Conservation (phyloP, 768 basidiomycete species). For the Tylopilus sp. region DNA sequence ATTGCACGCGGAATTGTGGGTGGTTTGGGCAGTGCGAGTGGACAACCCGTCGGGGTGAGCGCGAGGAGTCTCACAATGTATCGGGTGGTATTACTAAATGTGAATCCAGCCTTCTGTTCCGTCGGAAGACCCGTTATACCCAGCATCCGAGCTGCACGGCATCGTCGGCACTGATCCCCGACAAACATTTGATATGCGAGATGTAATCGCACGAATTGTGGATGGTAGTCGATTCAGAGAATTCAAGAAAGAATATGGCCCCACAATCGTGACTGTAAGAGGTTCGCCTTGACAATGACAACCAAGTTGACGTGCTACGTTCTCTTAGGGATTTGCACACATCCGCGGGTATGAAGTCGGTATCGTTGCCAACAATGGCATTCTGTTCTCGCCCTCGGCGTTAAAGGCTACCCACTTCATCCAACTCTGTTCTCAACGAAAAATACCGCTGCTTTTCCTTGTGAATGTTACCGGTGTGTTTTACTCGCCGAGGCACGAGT, state of each 20-base stretch:
- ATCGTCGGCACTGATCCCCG: conserved; percentile 89
- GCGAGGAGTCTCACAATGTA: conserved; percentile 16
- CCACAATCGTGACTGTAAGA: conserved; percentile 80
- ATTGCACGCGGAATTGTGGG: conserved; percentile 75
- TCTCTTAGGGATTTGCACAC: conserved; percentile 73
- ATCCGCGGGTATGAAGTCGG: conserved; percentile 89
- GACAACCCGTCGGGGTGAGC: conserved; percentile 48
- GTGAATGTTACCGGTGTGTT: conserved; percentile 85
- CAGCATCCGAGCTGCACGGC: conserved; percentile 79
- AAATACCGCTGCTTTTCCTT: conserved; percentile 86
- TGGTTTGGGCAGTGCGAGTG: conserved; percentile 69
- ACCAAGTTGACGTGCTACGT: conserved; percentile 6
- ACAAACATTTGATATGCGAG: conserved; percentile 90
- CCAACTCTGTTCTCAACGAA: conserved; percentile 86
- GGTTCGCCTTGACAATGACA: not conserved
- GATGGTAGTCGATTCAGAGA: conserved; percentile 91
- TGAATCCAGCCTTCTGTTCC: conserved; percentile 48
- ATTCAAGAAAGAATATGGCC: conserved; percentile 94
- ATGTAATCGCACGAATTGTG: conserved; percentile 87
- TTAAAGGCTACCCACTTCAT: conserved; percentile 96
- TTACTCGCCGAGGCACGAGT: not conserved
- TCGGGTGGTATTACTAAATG: conserved; percentile 8
- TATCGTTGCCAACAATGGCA: conserved; percentile 92
- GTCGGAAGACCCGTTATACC: conserved; percentile 74
- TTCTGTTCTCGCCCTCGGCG: conserved; percentile 90